Base-by-base conservation (phyloP, 2,329 filamentous ascomycete genomes). In the Corinectria fuckeliana region DNA sequence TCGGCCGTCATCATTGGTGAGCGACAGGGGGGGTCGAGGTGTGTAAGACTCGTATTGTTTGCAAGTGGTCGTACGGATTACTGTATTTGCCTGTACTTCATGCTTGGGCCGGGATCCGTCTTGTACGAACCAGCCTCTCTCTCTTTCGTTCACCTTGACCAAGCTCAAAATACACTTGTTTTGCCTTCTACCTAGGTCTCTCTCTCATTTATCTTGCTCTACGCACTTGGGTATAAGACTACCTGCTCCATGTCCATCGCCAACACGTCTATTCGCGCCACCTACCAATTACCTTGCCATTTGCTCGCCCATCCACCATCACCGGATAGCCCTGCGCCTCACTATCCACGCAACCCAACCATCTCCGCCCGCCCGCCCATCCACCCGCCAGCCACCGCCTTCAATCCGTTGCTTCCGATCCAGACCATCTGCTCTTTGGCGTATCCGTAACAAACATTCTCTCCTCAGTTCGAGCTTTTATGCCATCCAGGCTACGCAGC, bases 381-480 rank as follows among this genome's bases (percentile, higher is more conserved):
- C n/a, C n/a, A 28, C 16, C 30, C 34, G 16, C 34, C 34, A 38
- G 23, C 18, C 41, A 44, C 45, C 45, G 44, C 32, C 34, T 18
- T 30, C 39, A 57, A 50, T 56, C 54, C 47, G 47, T 38, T 41
- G 47, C 54, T 56, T 50, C 54, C 54, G 45, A 26, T 26, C 13
- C 16, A 20, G 18, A 7, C 44, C 28, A 5, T n/a, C n/a, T n/a
- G n/a, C n/a, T n/a, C n/a, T n/a, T n/a, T n/a, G n/a, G n/a, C n/a
- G n/a, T n/a, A n/a, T n/a, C n/a, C n/a, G n/a, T n/a, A n/a, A n/a
- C n/a, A n/a, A n/a, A n/a, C n/a, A n/a, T n/a, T n/a, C n/a, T n/a
- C n/a, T n/a, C n/a, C n/a, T n/a, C n/a, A n/a, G n/a, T n/a, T n/a
- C n/a, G n/a, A n/a, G n/a, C n/a, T n/a, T n/a, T n/a, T n/a, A 16